Conservation (phyloP, 345 rosid genomes). For the Toxicodendron radicans region DNA sequence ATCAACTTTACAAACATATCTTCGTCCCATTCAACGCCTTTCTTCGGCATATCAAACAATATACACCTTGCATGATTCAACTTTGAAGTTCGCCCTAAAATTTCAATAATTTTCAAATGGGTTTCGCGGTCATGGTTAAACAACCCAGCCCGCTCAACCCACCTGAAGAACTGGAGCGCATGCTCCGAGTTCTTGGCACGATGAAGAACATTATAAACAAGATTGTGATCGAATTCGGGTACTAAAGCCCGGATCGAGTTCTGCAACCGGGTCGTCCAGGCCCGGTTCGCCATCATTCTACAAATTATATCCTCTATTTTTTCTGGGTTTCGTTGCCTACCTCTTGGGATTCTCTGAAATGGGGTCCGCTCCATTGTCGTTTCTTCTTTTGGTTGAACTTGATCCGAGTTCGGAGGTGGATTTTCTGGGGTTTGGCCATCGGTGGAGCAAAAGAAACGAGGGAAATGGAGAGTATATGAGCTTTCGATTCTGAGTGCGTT, state of each 20-base stretch:
- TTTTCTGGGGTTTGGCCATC: conserved; percentile 24
- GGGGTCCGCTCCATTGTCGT: conserved; percentile 8
- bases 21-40: conserved; percentile 80
- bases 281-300: conserved; percentile 79
- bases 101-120: conserved; percentile 75
- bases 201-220: conserved; percentile 80
- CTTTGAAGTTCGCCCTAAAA: conserved; percentile 67
- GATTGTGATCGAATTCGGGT: conserved; percentile 69
- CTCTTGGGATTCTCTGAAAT: conserved; percentile 40
- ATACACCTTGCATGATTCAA: conserved; percentile 87
- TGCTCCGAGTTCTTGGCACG: conserved; percentile 71
- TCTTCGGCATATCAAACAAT: conserved; percentile 81
- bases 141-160: conserved; percentile 88
- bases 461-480: conserved; percentile 19
- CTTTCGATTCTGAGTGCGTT: conserved; percentile 33
- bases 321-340: conserved; percentile 47
- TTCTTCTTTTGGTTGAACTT: conserved; percentile 5
- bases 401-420: conserved; percentile 16
- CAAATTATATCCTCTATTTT: conserved; percentile 79
- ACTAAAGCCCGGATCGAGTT: conserved; percentile 81
- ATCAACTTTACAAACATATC: conserved; percentile 70
- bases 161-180: conserved; percentile 91
- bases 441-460: conserved; percentile 45
- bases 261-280: conserved; percentile 90
- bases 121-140: conserved; percentile 71